Evolutionary conservation across 2,329 filamentous ascomycete species (phyloP).

Genomic region (Microdochium paspali): DNA sequence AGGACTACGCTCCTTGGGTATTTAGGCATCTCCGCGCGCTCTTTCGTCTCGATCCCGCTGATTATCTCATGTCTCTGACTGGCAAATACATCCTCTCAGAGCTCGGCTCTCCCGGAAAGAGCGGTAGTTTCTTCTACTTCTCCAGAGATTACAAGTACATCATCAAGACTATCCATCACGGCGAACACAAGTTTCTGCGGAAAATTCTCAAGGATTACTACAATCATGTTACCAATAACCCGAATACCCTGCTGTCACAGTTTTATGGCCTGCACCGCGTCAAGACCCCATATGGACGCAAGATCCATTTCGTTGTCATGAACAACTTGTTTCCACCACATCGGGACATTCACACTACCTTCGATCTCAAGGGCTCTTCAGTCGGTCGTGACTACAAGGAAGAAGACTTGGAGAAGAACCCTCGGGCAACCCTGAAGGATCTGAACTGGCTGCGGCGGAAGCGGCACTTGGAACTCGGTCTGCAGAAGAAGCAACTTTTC

Average conservation of each 20-base stretch:
- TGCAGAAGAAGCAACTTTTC: conserved; percentile 80
- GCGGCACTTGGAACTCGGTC: conserved; percentile 77
- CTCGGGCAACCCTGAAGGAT: conserved; percentile 88
- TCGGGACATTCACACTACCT: conserved; percentile 93
- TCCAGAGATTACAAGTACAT: conserved; percentile 99
- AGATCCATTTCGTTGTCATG: conserved; percentile 99
- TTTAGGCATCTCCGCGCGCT: conserved; percentile 83
- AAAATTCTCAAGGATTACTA: conserved; percentile 89
- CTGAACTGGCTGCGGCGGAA: conserved; percentile 90
- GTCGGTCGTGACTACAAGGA: conserved; percentile 87
- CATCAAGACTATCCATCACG: conserved; percentile 98
- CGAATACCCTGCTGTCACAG: conserved; percentile 92
- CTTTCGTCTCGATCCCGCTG: conserved; percentile 89
- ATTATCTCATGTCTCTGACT: conserved; percentile 96
- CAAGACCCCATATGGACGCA: conserved; percentile 95
- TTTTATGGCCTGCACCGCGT: conserved; percentile 97
- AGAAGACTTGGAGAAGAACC: conserved; percentile 79
- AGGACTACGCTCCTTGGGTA: conserved; percentile 99
- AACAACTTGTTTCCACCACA: conserved; percentile 98
- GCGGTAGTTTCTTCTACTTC: conserved; percentile 99
- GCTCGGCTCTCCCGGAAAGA: conserved; percentile 93
- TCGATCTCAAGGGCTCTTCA: conserved; percentile 93
- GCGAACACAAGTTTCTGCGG: conserved; percentile 79
- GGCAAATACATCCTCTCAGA: conserved; percentile 98
- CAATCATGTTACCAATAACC: conserved; percentile 82